A percentile compares a stretch with the other conserved stretches of the same genome.
Conservation (phyloP, 495 filamentous ascomycete genomes). For the Penicillium canariense region DNA sequence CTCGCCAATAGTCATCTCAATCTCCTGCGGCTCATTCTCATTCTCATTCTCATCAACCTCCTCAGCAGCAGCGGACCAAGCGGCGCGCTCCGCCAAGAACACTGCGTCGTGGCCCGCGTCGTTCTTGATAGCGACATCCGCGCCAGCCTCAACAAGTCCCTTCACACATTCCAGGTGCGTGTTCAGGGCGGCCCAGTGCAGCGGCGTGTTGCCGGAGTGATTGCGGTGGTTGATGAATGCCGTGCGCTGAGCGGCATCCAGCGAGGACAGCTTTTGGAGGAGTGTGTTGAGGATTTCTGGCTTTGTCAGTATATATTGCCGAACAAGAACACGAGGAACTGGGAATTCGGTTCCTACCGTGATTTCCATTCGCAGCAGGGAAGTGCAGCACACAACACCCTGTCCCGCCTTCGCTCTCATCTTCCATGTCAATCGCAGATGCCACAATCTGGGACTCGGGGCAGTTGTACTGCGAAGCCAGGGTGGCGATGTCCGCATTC, state of each 20-base stretch:
- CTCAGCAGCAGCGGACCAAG: constrained; percentile 35
- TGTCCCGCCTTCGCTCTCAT: constrained; percentile 58
- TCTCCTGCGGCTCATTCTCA: constrained; percentile 26
- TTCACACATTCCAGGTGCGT: constrained; percentile 81
- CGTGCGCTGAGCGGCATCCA: constrained; percentile 19
- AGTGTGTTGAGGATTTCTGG: constrained; percentile 51
- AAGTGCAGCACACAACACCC: constrained; percentile 69
- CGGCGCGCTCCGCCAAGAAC: constrained; percentile 74
- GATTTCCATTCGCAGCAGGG: constrained; percentile 83
- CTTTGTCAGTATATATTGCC: not conserved
- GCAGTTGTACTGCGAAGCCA: constrained; percentile 54
- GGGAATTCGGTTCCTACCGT: constrained; percentile 49
- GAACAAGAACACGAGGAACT: not conserved
- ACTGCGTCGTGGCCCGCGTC: constrained; percentile 80
- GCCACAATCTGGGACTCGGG: constrained; percentile 56
- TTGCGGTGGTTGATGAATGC: constrained; percentile 67
- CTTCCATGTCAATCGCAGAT: constrained; percentile 65
- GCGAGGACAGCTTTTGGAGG: constrained; percentile 39
- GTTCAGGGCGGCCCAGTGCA: constrained; percentile 91
- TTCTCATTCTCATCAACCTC: constrained; percentile 19
- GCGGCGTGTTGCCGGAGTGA: constrained; percentile 75
- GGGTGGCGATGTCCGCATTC: constrained; percentile 51
- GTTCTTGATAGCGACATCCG: constrained; percentile 72
- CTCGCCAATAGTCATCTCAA: constrained; percentile 31
- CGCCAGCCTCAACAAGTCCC: constrained; percentile 66